These are phyloP conservation scores for Galerina marginata DNA, from an alignment of 768 basidiomycete genomes.

Conservation along the genomic window DNA sequence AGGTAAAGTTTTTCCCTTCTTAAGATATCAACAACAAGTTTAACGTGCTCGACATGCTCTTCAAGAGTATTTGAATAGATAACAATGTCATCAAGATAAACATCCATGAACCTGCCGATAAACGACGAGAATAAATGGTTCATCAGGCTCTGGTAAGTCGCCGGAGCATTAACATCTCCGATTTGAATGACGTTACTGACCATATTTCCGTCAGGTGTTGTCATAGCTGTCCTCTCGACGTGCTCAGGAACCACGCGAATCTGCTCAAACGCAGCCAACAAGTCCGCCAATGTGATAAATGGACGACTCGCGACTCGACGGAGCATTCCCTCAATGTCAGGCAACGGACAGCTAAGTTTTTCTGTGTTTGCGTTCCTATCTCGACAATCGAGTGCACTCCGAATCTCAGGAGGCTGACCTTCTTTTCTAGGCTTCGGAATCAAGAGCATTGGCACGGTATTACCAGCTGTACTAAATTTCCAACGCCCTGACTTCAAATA, in stretches of 20 bases:
- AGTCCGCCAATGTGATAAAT: neutral
- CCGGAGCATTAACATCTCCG: too few relatives aligned
- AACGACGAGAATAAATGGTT: constrained; percentile 32
- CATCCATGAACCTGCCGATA: constrained; percentile 41
- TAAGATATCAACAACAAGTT: constrained; percentile 33
- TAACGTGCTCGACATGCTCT: constrained; percentile 38
- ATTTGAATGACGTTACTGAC: neutral
- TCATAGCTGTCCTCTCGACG: neutral
- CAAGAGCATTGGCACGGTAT: constrained; percentile 38
- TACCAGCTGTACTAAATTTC: constrained; percentile 35
- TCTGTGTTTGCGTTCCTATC: constrained; percentile 21
- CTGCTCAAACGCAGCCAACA: neutral
- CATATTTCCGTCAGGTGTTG: neutral
- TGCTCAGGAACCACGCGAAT: neutral
- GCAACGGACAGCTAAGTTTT: constrained; percentile 15
- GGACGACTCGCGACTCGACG: neutral
- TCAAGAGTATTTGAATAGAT: constrained; percentile 39
- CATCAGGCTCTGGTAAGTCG: neutral
- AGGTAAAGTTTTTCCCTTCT: constrained; percentile 34
- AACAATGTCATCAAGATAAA: constrained; percentile 36
- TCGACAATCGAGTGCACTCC: constrained; percentile 22
- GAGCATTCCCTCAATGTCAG: constrained; percentile 22
- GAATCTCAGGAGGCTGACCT: constrained; percentile 29
- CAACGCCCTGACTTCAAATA: constrained; percentile 31
- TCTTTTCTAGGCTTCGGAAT: constrained; percentile 35